Evolutionary conservation across 2,329 filamentous ascomycete genomes (phyloP).

Genomic region (Penicillium sp.): DNA sequence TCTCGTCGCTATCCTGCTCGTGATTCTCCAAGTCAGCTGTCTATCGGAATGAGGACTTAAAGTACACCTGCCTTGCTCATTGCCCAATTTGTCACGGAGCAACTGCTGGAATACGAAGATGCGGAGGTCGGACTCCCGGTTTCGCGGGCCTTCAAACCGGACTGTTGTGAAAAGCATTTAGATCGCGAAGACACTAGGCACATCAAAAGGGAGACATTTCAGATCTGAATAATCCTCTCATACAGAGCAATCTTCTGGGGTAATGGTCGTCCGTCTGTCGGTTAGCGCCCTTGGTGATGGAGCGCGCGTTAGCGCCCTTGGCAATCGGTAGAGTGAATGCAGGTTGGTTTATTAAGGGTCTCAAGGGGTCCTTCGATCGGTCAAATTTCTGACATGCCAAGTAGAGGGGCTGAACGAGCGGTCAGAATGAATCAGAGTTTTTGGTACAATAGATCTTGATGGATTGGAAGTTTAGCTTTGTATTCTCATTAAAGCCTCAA

Average conservation of each 20-base stretch:
- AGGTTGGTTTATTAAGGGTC: background rate
- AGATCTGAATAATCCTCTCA: background rate
- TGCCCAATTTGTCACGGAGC: background rate
- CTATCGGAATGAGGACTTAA: too few relatives aligned
- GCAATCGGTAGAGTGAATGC: background rate
- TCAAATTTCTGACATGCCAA: background rate
- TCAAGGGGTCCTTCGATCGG: background rate
- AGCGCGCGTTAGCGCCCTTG: constrained; percentile 5
- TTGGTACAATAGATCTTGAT: background rate
- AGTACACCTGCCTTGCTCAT: background rate
- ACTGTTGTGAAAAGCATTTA: background rate
- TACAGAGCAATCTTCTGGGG: background rate
- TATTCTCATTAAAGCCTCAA: background rate
- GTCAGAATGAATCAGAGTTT: background rate
- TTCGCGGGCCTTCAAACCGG: background rate
- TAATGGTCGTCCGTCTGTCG: too few relatives aligned
- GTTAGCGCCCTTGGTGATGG: background rate
- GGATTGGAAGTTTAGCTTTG: background rate
- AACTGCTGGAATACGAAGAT: background rate
- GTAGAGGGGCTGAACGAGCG: background rate
- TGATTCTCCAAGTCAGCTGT: background rate
- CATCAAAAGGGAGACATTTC: background rate
- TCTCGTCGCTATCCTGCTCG: background rate
- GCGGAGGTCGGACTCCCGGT: background rate
- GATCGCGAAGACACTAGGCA: background rate